Conservation (phyloP, 164 flowering plant species). For the Annona cherimola region DNA sequence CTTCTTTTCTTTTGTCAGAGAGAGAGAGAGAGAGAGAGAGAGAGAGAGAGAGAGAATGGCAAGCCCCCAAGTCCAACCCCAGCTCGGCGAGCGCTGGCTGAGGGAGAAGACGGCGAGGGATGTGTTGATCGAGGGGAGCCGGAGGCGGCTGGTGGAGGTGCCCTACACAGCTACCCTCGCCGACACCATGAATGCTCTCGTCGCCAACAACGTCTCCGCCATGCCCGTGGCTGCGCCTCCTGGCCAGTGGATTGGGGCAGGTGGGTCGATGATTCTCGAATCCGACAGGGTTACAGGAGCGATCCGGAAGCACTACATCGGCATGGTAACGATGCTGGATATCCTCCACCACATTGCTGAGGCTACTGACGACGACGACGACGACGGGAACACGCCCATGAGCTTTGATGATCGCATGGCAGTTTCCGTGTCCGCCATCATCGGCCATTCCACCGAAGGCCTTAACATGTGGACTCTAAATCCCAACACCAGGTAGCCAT, state of each 20-base stretch:
- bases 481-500: constrained; percentile 55
- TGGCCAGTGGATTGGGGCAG: constrained; percentile 95
- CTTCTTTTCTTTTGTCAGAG: too few species aligned
- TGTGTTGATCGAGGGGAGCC: constrained; percentile 17
- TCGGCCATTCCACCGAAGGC: constrained; percentile 75
- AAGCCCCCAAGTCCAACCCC: neutral
- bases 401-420: constrained; percentile 32
- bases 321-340: constrained; percentile 87
- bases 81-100: neutral
- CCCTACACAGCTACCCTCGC: constrained; percentile 28
- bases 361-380: constrained; percentile 8
- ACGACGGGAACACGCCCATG: constrained; percentile 3
- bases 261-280: constrained; percentile 91
- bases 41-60: too few species aligned
- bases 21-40: too few species aligned
- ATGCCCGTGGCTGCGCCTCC: constrained; percentile 90
- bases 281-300: constrained; percentile 68
- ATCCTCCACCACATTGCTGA: constrained; percentile 64
- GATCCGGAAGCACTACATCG: constrained; percentile 81
- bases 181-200: constrained; percentile 25
- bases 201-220: constrained; percentile 23
- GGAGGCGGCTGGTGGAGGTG: constrained; percentile 29
- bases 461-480: constrained; percentile 83
- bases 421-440: constrained; percentile 63
- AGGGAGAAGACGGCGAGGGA: constrained; percentile 14